phyloP scores from a whole-genome alignment of 495 filamentous ascomycete species.

The Cercophora newfieldiana region DNA sequence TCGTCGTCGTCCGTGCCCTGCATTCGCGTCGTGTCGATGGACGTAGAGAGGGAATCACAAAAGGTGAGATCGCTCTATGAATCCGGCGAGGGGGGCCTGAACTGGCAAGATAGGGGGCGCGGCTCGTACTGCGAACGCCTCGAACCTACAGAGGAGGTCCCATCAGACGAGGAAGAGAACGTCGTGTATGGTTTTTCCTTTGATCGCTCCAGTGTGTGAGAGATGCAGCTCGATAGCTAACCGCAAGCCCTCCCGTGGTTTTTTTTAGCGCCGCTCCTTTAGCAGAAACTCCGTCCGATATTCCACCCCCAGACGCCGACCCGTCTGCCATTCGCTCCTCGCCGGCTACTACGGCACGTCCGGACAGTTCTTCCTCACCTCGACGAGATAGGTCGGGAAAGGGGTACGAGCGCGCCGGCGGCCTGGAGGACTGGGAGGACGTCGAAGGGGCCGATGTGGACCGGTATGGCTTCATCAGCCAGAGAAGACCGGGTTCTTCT shows the following conservation, averaged over 20 bases:
- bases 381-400: conserved; percentile 38
- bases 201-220: conserved; percentile 36
- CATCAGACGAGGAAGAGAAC: conserved; percentile 51
- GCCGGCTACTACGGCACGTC: conserved; percentile 31
- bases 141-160: conserved; percentile 50
- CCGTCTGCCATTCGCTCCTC: conserved; percentile 17
- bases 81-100: conserved; percentile 61
- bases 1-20: conserved; percentile 38
- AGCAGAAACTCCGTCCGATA: conserved; percentile 20
- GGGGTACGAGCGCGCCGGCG: conserved; percentile 64
- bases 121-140: conserved; percentile 43
- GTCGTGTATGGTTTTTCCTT: conserved; percentile 54
- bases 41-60: conserved; percentile 81
- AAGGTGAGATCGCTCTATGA: conserved; percentile 93
- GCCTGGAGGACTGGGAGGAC: conserved; percentile 94
- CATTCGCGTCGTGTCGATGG: conserved; percentile 65
- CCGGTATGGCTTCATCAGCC: conserved; percentile 87
- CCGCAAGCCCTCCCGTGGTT: background rate
- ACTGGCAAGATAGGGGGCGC: conserved; percentile 58
- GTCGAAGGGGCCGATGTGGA: conserved; percentile 86
- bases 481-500: conserved; percentile 40
- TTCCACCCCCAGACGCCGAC: conserved; percentile 22
- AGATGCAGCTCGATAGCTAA: conserved; percentile 23
- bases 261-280: conserved; percentile 4
- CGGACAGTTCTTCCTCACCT: conserved; percentile 44